Conservation (phyloP, 768 basidiomycete species). For the Lactarius tabidus region DNA sequence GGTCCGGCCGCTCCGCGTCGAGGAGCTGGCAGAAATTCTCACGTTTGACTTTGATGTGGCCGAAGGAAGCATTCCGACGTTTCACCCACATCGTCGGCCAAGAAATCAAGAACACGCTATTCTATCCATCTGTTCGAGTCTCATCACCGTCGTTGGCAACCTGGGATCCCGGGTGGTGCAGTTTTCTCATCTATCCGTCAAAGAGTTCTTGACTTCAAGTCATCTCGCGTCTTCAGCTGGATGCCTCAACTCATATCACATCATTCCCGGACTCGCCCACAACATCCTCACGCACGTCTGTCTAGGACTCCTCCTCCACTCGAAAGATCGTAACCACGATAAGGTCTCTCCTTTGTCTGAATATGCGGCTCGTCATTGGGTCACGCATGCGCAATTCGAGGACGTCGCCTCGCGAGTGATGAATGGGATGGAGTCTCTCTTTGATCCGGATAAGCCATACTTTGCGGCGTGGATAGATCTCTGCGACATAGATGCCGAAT, state of each 20-base stretch:
- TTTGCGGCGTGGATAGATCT: background rate
- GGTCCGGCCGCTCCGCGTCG: background rate
- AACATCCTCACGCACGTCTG: background rate
- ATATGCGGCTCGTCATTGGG: background rate
- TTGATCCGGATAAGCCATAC: background rate
- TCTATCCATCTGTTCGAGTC: background rate
- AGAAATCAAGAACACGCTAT: background rate
- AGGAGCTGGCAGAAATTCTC: background rate
- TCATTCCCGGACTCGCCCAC: background rate
- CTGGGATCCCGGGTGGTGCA: background rate
- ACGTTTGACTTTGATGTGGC: background rate
- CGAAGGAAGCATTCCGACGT: background rate
- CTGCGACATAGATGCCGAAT: background rate
- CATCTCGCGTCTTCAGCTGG: background rate
- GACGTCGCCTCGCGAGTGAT: background rate
- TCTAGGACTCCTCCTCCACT: background rate
- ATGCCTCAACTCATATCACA: background rate
- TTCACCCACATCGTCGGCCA: background rate
- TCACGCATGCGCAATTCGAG: background rate
- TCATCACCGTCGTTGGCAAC: background rate
- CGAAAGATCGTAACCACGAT: no score
- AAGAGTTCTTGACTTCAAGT: background rate
- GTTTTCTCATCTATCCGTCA: background rate
- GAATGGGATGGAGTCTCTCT: background rate
- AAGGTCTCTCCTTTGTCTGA: background rate